Base-by-base conservation (phyloP, 2,329 filamentous ascomycete species). In the Ophiocordyceps camponoti-leonardi region DNA sequence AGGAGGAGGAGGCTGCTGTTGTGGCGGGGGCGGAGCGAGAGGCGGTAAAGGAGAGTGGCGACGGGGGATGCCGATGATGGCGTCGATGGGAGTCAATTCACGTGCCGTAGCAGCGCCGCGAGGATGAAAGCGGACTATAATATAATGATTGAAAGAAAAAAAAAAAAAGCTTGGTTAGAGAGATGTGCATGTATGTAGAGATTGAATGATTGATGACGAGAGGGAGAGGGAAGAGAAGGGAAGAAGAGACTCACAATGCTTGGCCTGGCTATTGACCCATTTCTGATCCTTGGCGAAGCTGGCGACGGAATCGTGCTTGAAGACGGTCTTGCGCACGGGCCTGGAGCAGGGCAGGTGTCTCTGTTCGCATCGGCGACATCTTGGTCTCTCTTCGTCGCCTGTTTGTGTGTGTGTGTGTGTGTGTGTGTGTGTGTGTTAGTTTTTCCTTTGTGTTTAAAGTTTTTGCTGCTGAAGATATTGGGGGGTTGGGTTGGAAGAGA, bases 361-460 rank as follows among this genome's bases (percentile, higher is more conserved):
- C 10, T 49, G 44, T 35, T 56, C 49, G 41, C 63, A 66, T 3
- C 61, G 53, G 14, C 58, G 54, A 44, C 63, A 66, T 39, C 51
- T 56, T 2, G 63, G 63, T 2, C 55, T 56, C n/a, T 57, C 56
- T 45, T 66, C 62, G 40, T 66, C 63, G 40, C 63, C 61, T 66
- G 41, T 11, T 4, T 13, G 16, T 26, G 5, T 14, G 14, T 6
- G 11, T 12, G 6, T 14, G 12, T 5, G 6, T 31, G 30, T 3
- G 5, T 11, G 4, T 6, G 10, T 31, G 30, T 12, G 6, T 12
- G 11, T 14, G n/a, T n/a, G n/a, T n/a, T n/a, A n/a, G n/a, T n/a
- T n/a, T n/a, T n/a, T n/a, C n/a, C n/a, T n/a, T n/a, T n/a, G n/a
- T n/a, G n/a, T n/a, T n/a, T n/a, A n/a, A n/a, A n/a, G n/a, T n/a